These are phyloP conservation scores for Diplocarpon mali DNA, from an alignment of 2,329 filamentous ascomycete genomes.

Conservation along the genomic window DNA sequence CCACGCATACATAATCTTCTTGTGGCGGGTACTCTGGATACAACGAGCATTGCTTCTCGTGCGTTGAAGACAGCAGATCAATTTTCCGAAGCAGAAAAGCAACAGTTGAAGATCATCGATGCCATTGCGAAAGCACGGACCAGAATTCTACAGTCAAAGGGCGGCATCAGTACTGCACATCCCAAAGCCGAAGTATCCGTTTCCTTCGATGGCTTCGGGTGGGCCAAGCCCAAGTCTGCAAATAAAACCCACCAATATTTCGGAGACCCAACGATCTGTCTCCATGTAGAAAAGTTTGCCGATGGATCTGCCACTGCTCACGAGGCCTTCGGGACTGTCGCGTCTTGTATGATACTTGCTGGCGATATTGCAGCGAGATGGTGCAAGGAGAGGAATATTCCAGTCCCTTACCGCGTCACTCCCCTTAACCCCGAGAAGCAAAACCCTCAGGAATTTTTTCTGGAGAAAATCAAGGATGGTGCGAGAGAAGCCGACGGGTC, in stretches of 20 bases:
- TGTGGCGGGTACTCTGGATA: slow-evolving; percentile 9
- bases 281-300: slow-evolving; percentile 9
- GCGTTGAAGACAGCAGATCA: neutral
- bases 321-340: slow-evolving; percentile 30
- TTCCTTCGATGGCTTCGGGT: slow-evolving; percentile 11
- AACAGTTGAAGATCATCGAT: slow-evolving; percentile 38
- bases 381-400: slow-evolving; percentile 45
- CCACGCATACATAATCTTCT: slow-evolving; percentile 2
- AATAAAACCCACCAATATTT: slow-evolving; percentile 6
- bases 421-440: slow-evolving; percentile 17
- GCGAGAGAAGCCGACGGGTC: neutral
- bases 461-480: slow-evolving; percentile 11
- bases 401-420: slow-evolving; percentile 43
- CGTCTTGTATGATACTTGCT: slow-evolving; percentile 47
- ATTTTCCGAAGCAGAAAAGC: slow-evolving; percentile 32
- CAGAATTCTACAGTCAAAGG: slow-evolving; percentile 9
- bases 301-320: slow-evolving; percentile 7
- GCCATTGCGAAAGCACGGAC: slow-evolving; percentile 34
- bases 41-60: neutral
- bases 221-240: neutral
- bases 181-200: slow-evolving; percentile 5
- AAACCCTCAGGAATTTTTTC: slow-evolving; percentile 20
- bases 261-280: slow-evolving; percentile 21
- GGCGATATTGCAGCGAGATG: slow-evolving; percentile 50
- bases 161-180: slow-evolving; percentile 2